These are phyloP conservation scores for Skeletonema marinoi DNA, from an alignment of 108 stramenopile genomes.

Conservation along the genomic window DNA sequence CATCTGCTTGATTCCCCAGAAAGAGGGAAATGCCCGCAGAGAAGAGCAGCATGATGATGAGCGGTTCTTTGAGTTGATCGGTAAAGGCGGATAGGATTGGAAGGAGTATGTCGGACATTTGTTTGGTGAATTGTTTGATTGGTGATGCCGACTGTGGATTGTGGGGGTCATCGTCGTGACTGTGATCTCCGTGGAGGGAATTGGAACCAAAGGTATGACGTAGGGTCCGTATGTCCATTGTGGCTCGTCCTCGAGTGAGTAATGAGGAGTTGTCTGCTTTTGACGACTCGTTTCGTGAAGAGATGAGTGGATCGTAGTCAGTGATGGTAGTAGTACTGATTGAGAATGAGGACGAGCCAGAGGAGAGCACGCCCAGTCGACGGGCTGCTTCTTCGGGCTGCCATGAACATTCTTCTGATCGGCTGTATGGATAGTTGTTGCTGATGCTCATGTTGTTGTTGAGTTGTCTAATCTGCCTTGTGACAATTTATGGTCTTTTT, in stretches of 20 bases:
- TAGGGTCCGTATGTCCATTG: constrained; percentile 41
- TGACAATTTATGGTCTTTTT: no score
- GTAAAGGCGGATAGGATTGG: constrained; percentile 64
- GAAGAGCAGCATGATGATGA: constrained; percentile 91
- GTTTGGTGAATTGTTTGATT: constrained; percentile 1
- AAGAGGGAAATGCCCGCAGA: constrained; percentile 81
- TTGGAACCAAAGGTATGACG: constrained; percentile 63
- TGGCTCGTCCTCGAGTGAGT: constrained; percentile 75
- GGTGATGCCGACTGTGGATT: not conserved
- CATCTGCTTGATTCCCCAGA: constrained; percentile 90
- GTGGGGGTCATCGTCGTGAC: constrained; percentile 36
- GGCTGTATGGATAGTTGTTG: constrained; percentile 67
- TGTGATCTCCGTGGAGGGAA: constrained; percentile 53
- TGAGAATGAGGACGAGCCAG: not conserved
- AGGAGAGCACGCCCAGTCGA: constrained; percentile 53
- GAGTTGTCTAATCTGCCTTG: no score
- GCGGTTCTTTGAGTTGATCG: constrained; percentile 93
- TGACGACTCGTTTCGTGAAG: not conserved
- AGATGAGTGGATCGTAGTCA: not conserved
- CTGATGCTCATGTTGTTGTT: not conserved
- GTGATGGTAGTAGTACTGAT: not conserved
- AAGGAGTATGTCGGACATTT: constrained; percentile 17
- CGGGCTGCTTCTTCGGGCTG: constrained; percentile 78
- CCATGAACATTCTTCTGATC: constrained; percentile 86
- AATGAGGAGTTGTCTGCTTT: constrained; percentile 11